Conservation (phyloP, 225 moss, liverwort and hornwort genomes). For the Physcomitrellopsis africana region DNA sequence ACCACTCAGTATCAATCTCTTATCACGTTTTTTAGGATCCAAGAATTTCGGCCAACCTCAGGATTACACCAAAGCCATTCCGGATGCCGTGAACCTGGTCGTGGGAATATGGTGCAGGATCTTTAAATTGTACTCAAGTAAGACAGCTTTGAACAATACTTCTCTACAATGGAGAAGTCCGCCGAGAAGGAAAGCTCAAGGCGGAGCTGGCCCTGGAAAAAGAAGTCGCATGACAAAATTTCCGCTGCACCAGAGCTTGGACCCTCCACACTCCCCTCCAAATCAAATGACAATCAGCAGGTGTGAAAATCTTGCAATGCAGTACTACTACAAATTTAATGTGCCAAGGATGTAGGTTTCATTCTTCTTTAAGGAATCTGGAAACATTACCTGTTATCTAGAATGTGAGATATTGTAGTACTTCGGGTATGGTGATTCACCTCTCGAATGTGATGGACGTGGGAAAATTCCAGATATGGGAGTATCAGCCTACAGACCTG, state of each 20-base stretch:
- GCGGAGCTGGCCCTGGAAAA: constrained; percentile 66
- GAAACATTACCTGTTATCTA: background rate
- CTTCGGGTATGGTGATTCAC: background rate
- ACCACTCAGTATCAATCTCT: too few species aligned
- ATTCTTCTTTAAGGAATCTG: background rate
- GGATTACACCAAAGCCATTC: background rate
- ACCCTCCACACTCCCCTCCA: constrained; percentile 48
- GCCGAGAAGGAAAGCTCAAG: constrained; percentile 59
- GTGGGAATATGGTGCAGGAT: constrained; percentile 27
- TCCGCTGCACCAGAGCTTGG: constrained; percentile 53
- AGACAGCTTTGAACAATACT: constrained; percentile 4
- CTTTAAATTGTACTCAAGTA: constrained; percentile 13
- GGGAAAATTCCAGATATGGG: constrained; percentile 48
- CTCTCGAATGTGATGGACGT: background rate
- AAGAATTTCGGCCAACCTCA: background rate
- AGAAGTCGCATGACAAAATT: constrained; percentile 58
- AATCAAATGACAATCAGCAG: constrained; percentile 61
- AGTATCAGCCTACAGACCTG: constrained; percentile 49
- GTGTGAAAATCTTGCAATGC: constrained; percentile 24
- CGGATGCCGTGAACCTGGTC: constrained; percentile 5
- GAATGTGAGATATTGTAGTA: background rate
- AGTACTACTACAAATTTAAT: background rate
- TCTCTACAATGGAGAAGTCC: constrained; percentile 48
- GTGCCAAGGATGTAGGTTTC: background rate
- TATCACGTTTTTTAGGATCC: background rate